A percentile compares a stretch with the other conserved stretches of the same genome.
phyloP scores from a whole-genome alignment of 306 rosid genomes.

The Cyamopsis tetragonoloba region DNA sequence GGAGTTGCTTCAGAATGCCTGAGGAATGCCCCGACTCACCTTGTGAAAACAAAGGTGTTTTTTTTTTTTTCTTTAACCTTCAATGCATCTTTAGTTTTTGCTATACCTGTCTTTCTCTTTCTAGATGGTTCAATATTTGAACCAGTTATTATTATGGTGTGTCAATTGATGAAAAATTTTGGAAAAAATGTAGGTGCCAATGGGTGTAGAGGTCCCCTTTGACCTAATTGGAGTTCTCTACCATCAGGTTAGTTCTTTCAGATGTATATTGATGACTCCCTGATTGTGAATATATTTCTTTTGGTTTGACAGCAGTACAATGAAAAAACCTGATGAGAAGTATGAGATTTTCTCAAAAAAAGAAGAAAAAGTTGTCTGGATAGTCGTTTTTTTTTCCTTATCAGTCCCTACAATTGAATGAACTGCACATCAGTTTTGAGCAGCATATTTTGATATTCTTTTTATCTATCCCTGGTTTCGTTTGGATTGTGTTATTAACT shows the following conservation, averaged over 20 bases:
- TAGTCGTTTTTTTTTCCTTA: not conserved
- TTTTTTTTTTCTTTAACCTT: conserved; percentile 9
- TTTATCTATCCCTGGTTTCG: not conserved
- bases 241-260: conserved; percentile 66
- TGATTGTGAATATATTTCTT: conserved; percentile 16
- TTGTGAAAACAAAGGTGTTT: conserved; percentile 78
- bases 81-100: conserved; percentile 10
- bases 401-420: conserved; percentile 2
- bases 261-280: not conserved
- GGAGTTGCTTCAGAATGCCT: conserved; percentile 91
- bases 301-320: conserved; percentile 17
- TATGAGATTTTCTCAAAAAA: not conserved
- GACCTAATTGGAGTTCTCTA: conserved; percentile 71
- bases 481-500: not conserved
- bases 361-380: conserved; percentile 2
- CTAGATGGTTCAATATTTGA: not conserved
- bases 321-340: not conserved
- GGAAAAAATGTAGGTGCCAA: conserved; percentile 54
- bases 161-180: not conserved
- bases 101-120: not conserved
- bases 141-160: not conserved
- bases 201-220: conserved; percentile 87
- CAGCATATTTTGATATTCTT: conserved; percentile 16
- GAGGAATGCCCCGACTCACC: conserved; percentile 71
- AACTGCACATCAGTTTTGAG: not conserved